These are phyloP conservation scores for Cajanus cajan DNA, from an alignment of 306 rosid species.

Conservation along the genomic window DNA sequence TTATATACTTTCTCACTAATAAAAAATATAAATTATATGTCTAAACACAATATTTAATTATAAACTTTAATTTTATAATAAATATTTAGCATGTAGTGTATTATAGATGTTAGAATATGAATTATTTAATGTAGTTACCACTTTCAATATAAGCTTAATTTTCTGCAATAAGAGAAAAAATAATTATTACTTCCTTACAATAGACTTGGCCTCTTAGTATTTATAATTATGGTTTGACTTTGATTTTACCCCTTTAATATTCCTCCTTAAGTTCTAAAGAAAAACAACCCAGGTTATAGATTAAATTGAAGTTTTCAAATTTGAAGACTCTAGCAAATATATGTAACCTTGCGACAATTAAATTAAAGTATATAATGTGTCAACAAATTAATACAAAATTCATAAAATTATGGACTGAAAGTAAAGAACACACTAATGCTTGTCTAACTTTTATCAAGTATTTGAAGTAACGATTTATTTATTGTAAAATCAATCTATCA, in stretches of 20 bases:
- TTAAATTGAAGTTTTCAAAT: background rate
- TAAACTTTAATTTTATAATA: too few species aligned
- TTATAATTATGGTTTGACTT: background rate
- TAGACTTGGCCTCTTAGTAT: background rate
- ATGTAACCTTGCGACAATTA: background rate
- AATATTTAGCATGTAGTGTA: too few species aligned
- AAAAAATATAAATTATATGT: too few species aligned
- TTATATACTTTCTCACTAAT: too few species aligned
- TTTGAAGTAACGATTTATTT: background rate
- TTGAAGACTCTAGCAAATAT: background rate
- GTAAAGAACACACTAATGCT: background rate
- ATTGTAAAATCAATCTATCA: background rate
- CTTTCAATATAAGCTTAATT: background rate
- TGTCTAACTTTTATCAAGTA: background rate
- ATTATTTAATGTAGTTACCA: too few species aligned
- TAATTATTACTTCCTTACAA: background rate
- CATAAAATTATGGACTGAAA: background rate
- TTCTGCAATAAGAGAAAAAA: background rate
- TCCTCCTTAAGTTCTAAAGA: background rate
- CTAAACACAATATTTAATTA: too few species aligned
- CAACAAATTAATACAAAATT: background rate
- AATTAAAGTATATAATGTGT: background rate
- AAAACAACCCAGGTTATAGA: background rate
- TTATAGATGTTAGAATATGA: too few species aligned
- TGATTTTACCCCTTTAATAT: background rate